Conservation (phyloP, 2,329 filamentous ascomycete species). For the Monilinia polystroma region DNA sequence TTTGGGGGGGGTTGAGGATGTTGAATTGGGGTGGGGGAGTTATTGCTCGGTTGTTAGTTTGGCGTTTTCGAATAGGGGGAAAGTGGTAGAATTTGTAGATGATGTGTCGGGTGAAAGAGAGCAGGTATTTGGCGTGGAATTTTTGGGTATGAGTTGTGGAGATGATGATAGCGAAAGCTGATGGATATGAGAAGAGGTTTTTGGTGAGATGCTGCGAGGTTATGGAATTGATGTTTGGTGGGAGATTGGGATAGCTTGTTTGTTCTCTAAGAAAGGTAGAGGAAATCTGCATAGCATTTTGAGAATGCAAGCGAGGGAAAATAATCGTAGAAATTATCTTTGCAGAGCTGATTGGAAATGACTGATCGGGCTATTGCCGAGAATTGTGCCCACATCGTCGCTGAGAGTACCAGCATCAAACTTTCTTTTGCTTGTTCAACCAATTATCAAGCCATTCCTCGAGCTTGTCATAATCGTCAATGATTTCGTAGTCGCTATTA, state of each 20-base stretch:
- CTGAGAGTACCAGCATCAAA: neutral
- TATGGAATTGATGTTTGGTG: neutral
- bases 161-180: neutral
- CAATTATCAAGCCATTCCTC: conserved; percentile 1
- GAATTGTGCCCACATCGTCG: neutral
- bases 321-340: neutral
- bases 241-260: neutral
- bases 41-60: neutral
- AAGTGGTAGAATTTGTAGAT: neutral
- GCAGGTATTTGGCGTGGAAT: no score
- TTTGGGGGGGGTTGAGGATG: neutral
- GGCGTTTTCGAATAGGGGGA: fast-evolving
- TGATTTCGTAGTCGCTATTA: fast-evolving
- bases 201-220: neutral
- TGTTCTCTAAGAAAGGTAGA: neutral
- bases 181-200: neutral
- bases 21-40: neutral
- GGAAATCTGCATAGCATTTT: neutral
- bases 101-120: no score
- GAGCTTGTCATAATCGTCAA: conserved; percentile 1
- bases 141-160: no score
- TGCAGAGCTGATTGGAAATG: neutral
- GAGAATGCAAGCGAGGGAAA: neutral
- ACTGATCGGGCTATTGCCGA: no score
- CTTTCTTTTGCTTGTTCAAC: neutral